Evolutionary conservation across 2,329 filamentous ascomycete species (phyloP), one percentile per base, ranked within the genome.

Genomic region (Sclerotinia trifoliorum): DNA sequence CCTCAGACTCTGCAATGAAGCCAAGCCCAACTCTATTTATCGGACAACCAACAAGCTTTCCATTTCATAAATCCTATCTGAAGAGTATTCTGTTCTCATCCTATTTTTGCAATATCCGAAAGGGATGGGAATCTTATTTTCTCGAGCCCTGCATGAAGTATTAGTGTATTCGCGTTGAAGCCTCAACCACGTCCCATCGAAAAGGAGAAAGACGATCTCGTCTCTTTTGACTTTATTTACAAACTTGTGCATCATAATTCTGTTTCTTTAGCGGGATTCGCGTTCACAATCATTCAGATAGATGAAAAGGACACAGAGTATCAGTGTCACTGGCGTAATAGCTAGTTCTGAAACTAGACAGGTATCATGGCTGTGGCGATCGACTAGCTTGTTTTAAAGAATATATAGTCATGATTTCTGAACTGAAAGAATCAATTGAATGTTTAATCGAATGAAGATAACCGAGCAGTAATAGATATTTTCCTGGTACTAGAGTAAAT

Each of bases 291-390:
- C 13, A 58, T 19, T 11, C n/a, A 39, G 15, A 60, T 42, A 49
- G 24, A 42, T 42, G 44, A 24, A 60, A 39, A 49, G 1, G 21
- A 29, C 32, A 42, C 24, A 42, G 29, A 66, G 26, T 49, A 35
- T 55, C 44, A 66, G 26, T 49, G 24, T 55, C 44, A 39, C 42
- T 42, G 17, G 54, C 11, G 51, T 21, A 49, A 19, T 49, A 4
- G 29, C 21, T 46, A 7, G n/a, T 24, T 24, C 26, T 66, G 65
- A 66, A 58, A 66, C 65, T 29, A 17, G 32, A 15, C 32, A 35
- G 52, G 65, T 66, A 61, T 66, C 55, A 66, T 17, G 65, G 46
- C n/a, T n/a, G n/a, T 26, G 24, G 65, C 24, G 13, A n/a, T 19
- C 29, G 8, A 61, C 52, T 66, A 66, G 42, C 44, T 51, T 49